Percentiles rank a stretch among this genome's conserved stretches.
Conservation (phyloP, 805 yeast species). For the Candida tibetensis region DNA sequence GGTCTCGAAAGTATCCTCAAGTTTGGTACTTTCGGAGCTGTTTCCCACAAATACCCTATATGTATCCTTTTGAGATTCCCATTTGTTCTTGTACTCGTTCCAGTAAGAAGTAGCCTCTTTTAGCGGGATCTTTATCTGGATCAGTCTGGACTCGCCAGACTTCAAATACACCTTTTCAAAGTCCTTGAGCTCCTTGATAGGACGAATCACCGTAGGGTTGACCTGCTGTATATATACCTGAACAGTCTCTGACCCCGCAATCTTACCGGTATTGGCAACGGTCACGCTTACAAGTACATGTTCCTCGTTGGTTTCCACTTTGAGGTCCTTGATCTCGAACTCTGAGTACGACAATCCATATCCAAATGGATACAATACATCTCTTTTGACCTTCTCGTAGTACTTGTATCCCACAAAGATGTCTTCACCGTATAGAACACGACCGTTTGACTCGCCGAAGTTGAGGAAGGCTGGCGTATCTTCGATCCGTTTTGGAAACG, state of each 20-base stretch:
- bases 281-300: slow-evolving; percentile 31
- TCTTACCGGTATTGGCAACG: slow-evolving; percentile 48
- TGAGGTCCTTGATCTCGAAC: slow-evolving; percentile 42
- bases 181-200: slow-evolving; percentile 59
- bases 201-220: slow-evolving; percentile 44
- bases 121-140: slow-evolving; percentile 36
- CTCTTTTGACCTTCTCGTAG: slow-evolving; percentile 50
- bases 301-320: slow-evolving; percentile 25
- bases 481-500: slow-evolving; percentile 50
- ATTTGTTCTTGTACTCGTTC: slow-evolving; percentile 46
- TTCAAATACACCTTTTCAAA: slow-evolving; percentile 48
- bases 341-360: slow-evolving; percentile 59
- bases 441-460: slow-evolving; percentile 50
- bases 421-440: slow-evolving; percentile 62
- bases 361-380: slow-evolving; percentile 60
- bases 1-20: slow-evolving; percentile 18
- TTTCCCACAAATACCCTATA: slow-evolving; percentile 50
- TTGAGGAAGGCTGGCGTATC: slow-evolving; percentile 59
- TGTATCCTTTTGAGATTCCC: slow-evolving; percentile 52
- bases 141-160: slow-evolving; percentile 43
- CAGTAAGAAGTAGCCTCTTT: slow-evolving; percentile 56
- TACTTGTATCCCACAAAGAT: slow-evolving; percentile 61
- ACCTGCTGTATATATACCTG: slow-evolving; percentile 50
- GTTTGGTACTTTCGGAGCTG: slow-evolving; percentile 27
- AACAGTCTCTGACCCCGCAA: slow-evolving; percentile 52